Evolutionary conservation across 1,284 basidiomycete species (phyloP), one percentile per base, ranked within the genome.

Genomic region (Naganishia albida): DNA sequence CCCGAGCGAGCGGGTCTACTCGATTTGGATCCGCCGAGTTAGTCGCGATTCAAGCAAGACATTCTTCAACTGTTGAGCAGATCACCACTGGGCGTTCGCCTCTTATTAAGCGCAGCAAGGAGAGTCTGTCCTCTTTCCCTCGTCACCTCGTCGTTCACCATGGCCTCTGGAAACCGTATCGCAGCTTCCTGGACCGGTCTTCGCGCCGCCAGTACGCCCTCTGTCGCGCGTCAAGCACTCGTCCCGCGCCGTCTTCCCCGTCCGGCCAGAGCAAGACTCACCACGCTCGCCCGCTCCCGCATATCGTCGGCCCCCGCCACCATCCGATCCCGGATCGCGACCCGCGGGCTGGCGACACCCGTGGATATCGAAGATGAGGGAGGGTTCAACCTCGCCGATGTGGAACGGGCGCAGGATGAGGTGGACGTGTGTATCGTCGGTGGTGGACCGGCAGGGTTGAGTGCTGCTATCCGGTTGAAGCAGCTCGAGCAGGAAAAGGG

Each of bases 391-490:
- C 76, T 74, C 7, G 68, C 72, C 26, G 68, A 64, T 28, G 83
- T 92, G 30, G 89, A 94, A 70, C 85, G 93, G 13, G 85, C 86
- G 26, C 85, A 87, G 63, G 93, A 95, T 73, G 87, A 94, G 69
- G 93, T 93, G 55, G 95, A 99, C 73, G 93, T 98, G 40, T 93
- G 93, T 77, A 97, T 99, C 73, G 93, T 98, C 69, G 95, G 95
- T 26, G 94, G 86, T 16, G 96, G 95, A 0, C 95, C 95, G 2
- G 93, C 95, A 0, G 95, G 96, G 39, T 84, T 99, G 66, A 89
- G 88, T 72, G 94, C 95, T n/a, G 96, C 95, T 3, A 99, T 99
- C 72, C 85, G 91, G 39, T 82, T 99, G 65, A 97, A 96, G 81
- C 94, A 99, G 80, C 86, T 97, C 49, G 92, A 94, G 73, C 81